Conservation (phyloP, 768 basidiomycete genomes). For the Tricholoma terreum region DNA sequence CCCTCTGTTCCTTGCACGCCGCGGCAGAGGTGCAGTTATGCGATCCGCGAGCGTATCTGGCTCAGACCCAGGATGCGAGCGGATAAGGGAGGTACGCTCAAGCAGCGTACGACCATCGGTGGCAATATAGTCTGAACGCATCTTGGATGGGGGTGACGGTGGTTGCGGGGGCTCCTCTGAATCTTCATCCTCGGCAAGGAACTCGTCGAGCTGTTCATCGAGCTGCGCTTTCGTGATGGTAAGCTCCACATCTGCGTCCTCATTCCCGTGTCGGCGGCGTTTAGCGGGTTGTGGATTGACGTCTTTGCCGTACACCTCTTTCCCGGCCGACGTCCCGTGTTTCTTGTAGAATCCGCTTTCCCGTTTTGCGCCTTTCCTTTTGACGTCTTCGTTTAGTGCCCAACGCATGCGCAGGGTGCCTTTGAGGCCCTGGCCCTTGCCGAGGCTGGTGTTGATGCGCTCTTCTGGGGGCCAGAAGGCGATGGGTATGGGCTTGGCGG, state of each 20-base stretch:
- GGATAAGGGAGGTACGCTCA: slow-evolving; percentile 51
- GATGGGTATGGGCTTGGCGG: slow-evolving; percentile 68
- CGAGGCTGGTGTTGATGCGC: slow-evolving; percentile 68
- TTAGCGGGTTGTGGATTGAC: slow-evolving; percentile 21
- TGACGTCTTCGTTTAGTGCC: slow-evolving; percentile 70
- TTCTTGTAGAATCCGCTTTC: slow-evolving; percentile 79
- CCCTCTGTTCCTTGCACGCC: slow-evolving; percentile 31
- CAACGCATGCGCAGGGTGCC: slow-evolving; percentile 72
- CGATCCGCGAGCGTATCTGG: slow-evolving; percentile 39
- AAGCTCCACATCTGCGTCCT: slow-evolving; percentile 31
- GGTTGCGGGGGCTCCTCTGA: slow-evolving; percentile 20
- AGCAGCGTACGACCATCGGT: slow-evolving; percentile 49
- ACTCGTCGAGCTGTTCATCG: slow-evolving; percentile 69
- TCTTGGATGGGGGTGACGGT: slow-evolving; percentile 57
- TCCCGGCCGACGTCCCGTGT: slow-evolving; percentile 66
- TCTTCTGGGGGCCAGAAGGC: slow-evolving; percentile 79
- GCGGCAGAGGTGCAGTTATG: slow-evolving; percentile 43
- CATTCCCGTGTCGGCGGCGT: slow-evolving; percentile 37
- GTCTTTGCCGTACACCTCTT: slow-evolving; percentile 38
- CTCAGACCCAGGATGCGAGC: slow-evolving; percentile 31
- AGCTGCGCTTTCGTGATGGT: slow-evolving; percentile 37
- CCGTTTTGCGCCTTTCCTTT: slow-evolving; percentile 69
- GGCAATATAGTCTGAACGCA: slow-evolving; percentile 64
- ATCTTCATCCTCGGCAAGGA: slow-evolving; percentile 48
- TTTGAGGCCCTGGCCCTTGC: slow-evolving; percentile 64